Conservation (phyloP, 2,329 filamentous ascomycete species). For the Bipolaris cookei region DNA sequence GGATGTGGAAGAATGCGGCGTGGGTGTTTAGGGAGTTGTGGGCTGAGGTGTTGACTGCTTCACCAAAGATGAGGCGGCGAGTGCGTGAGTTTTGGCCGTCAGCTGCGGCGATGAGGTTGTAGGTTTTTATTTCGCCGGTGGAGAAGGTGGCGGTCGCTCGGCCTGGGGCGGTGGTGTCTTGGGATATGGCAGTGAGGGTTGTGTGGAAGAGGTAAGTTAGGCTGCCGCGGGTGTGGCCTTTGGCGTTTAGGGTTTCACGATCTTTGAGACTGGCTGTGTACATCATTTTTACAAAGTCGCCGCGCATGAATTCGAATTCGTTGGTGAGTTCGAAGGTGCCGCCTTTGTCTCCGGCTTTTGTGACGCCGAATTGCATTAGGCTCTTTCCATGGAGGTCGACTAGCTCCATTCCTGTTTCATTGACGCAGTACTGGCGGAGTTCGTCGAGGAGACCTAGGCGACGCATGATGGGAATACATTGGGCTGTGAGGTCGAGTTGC, state of each 20-base stretch:
- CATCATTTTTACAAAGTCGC: slow-evolving; percentile 45
- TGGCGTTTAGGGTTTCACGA: slow-evolving; percentile 20
- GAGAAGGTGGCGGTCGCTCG: slow-evolving; percentile 29
- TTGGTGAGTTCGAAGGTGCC: slow-evolving; percentile 31
- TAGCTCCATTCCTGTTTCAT: slow-evolving; percentile 50
- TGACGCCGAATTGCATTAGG: slow-evolving; percentile 31
- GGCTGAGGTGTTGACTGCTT: slow-evolving; percentile 18
- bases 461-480: slow-evolving; percentile 51
- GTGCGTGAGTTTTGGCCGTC: slow-evolving; percentile 36
- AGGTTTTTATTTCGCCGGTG: slow-evolving; percentile 17
- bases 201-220: slow-evolving; percentile 22
- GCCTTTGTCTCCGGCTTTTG: slow-evolving; percentile 48
- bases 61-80: slow-evolving; percentile 29
- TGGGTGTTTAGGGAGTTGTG: slow-evolving; percentile 27
- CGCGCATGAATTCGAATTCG: slow-evolving; percentile 44
- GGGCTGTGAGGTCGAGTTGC: slow-evolving; percentile 55
- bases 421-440: slow-evolving; percentile 42
- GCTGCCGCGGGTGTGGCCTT: slow-evolving; percentile 12
- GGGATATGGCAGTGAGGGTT: slow-evolving; percentile 22
- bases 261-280: slow-evolving; percentile 20
- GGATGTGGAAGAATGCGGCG: slow-evolving; percentile 36
- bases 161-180: slow-evolving; percentile 12
- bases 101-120: slow-evolving; percentile 37
- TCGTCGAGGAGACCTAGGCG: slow-evolving; percentile 49
- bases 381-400: slow-evolving; percentile 35